These are phyloP conservation scores for Quercus dentata DNA, from an alignment of 306 rosid species.

Conservation along the genomic window DNA sequence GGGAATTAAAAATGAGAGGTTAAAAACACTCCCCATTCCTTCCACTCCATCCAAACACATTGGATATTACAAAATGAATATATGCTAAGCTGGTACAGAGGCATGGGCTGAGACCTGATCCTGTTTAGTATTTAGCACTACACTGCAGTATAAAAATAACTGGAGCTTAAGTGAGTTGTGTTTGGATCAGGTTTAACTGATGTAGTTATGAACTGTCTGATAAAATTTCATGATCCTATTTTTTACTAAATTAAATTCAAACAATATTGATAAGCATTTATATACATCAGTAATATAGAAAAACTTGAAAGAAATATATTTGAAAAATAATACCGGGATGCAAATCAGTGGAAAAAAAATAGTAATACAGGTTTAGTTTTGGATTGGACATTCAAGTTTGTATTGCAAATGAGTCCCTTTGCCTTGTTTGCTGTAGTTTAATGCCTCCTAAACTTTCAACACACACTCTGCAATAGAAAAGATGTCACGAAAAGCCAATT, in stretches of 20 bases:
- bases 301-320: not conserved
- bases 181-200: not conserved
- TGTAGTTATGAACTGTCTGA: not conserved
- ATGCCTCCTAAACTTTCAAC: too few species aligned
- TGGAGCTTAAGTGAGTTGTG: not conserved
- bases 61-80: not conserved
- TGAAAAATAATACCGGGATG: not conserved
- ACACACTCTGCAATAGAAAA: too few species aligned
- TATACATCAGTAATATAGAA: not conserved
- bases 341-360: not conserved
- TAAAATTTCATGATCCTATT: not conserved
- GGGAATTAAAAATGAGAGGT: too few species aligned
- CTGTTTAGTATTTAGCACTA: not conserved
- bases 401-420: too few species aligned
- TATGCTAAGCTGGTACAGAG: not conserved
- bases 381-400: too few species aligned
- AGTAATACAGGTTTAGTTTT: too few species aligned
- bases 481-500: too few species aligned
- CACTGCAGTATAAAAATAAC: not conserved
- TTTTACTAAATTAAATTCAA: not conserved
- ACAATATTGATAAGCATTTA: too few species aligned
- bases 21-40: too few species aligned
- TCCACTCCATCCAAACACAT: too few species aligned
- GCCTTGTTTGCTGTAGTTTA: too few species aligned
- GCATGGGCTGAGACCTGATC: not conserved